phyloP scores from a whole-genome alignment of 352 stramenopile genomes.

The Pythium biforme region DNA sequence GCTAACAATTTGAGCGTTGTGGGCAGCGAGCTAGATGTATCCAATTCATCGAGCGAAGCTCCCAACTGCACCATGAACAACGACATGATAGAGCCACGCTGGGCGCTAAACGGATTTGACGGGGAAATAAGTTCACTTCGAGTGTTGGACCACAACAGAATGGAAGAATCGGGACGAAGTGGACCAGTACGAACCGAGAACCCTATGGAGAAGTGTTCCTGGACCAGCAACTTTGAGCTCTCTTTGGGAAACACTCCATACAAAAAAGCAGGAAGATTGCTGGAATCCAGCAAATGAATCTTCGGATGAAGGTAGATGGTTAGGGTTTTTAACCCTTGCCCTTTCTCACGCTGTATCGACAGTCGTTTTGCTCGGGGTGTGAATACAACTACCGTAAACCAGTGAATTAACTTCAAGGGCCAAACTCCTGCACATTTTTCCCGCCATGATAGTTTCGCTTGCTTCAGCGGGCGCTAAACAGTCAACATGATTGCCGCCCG shows the following conservation, averaged over 20 bases:
- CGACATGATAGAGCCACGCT: too few species aligned
- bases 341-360: neutral
- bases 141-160: neutral
- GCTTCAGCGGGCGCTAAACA: neutral
- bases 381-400: neutral
- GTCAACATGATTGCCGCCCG: neutral
- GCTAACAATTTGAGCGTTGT: too few species aligned
- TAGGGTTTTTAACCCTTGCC: neutral
- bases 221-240: constrained; percentile 1
- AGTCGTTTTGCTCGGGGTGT: neutral
- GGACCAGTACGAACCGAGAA: constrained; percentile 14
- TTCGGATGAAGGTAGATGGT: neutral
- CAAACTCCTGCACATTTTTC: neutral
- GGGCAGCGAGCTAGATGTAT: too few species aligned
- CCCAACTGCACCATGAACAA: too few species aligned
- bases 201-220: neutral
- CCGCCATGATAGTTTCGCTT: neutral
- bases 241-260: constrained; percentile 1
- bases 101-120: constrained; percentile 4
- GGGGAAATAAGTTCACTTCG: constrained; percentile 18
- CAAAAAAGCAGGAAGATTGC: neutral
- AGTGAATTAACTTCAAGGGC: neutral
- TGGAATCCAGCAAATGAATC: constrained; percentile 1
- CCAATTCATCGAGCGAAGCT: too few species aligned
- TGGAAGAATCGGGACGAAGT: neutral